Evolutionary conservation across 306 rosid genomes (phyloP).

Genomic region (Fagus sylvatica): DNA sequence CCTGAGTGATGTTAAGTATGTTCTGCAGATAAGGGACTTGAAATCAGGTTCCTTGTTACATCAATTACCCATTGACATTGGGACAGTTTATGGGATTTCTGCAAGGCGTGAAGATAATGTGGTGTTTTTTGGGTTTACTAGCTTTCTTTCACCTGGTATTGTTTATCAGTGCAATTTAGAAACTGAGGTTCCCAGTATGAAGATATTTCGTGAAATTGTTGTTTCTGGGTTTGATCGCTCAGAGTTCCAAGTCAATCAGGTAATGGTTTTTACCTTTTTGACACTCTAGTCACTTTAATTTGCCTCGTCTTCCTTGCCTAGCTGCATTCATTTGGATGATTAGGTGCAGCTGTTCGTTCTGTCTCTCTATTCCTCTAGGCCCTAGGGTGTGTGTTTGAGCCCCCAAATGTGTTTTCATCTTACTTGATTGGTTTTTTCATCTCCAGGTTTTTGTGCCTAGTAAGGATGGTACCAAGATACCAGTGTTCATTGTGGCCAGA

Average conservation of each 20-base stretch:
- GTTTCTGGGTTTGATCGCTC: slow-evolving; percentile 83
- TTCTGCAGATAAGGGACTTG: slow-evolving; percentile 81
- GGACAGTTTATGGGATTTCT: slow-evolving; percentile 71
- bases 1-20: slow-evolving; percentile 88
- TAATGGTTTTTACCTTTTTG: slow-evolving; percentile 12
- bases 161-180: slow-evolving; percentile 77
- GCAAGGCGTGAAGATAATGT: slow-evolving; percentile 69
- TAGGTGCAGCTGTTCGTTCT: not conserved
- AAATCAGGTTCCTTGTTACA: slow-evolving; percentile 77
- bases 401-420: slow-evolving; percentile 2
- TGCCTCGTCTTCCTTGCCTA: not conserved
- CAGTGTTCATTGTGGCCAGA: slow-evolving; percentile 72
- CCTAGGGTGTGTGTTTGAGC: slow-evolving; percentile 3
- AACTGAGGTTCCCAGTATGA: slow-evolving; percentile 58
- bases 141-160: slow-evolving; percentile 85
- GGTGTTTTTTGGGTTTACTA: slow-evolving; percentile 70
- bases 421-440: slow-evolving; percentile 7
- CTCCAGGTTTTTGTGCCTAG: slow-evolving; percentile 76
- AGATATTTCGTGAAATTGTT: slow-evolving; percentile 77
- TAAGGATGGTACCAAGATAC: slow-evolving; percentile 87
- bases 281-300: not conserved
- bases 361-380: slow-evolving; percentile 3
- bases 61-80: slow-evolving; percentile 85
- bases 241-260: slow-evolving; percentile 75
- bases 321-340: slow-evolving; percentile 1